Base-by-base conservation (phyloP, 1,284 basidiomycete genomes). In the Filobasidium uniguttulatum region DNA sequence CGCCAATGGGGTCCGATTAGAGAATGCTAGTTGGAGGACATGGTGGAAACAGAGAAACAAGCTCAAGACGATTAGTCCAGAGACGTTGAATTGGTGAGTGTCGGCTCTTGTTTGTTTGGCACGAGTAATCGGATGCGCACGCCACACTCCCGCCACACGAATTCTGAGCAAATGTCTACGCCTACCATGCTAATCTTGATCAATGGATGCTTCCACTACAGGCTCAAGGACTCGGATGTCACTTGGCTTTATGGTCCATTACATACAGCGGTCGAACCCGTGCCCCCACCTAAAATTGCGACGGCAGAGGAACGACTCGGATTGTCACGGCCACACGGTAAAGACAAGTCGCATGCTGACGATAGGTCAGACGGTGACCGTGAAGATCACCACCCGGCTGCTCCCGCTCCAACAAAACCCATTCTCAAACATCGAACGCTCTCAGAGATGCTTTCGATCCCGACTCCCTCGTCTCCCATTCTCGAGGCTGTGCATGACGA, bases 1-100 rank as follows among this genome's bases (percentile, higher is more conserved):
- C 63, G 81, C 89, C 12, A 98, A 98, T 66, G 93, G 93, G 44
- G 77, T 86, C 50, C 75, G 93, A 46, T 78, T 98, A 54, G 94
- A 98, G 74, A 98, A 98, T 64, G 94, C 94, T 3, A 86, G 82
- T 60, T 98, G 93, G 93, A 75, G 94, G 40, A 97, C 93, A 1
- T 98, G 94, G 93, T 93, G 91, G 78, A 97, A 98, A 72, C 93
- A 97, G 76, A 76, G 93, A 56, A 96, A 94, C 62, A 89, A 91
- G 58, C 78, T 98, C 53, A 88, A 85, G 72, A 98, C 93, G 0
- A 80, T 98, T 65, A 85, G 81, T 37, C 93, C 93, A 53, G 93
- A 98, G 72, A 96, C 93, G 2, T 79, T 98, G 60, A 98, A 98
- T 68, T 98, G 93, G 93, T 96, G 64, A 65, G 87, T 74, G n/a